A percentile compares a stretch with the other conserved stretches of the same genome.
Evolutionary conservation across 2,329 filamentous ascomycete genomes (phyloP).

Genomic region (Pestalotiopsis sp.): DNA sequence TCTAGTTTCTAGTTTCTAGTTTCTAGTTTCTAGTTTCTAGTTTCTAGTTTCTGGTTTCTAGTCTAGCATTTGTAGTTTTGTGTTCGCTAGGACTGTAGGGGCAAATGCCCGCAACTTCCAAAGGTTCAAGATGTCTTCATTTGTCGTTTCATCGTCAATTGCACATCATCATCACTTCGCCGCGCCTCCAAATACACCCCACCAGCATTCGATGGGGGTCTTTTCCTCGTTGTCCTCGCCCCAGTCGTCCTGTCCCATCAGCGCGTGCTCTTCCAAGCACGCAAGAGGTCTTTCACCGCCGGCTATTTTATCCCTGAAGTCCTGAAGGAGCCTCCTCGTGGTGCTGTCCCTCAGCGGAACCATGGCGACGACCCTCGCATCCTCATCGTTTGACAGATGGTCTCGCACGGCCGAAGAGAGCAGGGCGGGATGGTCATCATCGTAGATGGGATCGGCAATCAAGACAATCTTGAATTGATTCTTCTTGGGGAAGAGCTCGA

Average conservation of each 20-base stretch:
- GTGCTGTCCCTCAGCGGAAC: conserved; percentile 77
- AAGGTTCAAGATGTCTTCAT: not conserved
- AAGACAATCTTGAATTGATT: conserved; percentile 71
- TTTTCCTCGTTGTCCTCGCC: conserved; percentile 55
- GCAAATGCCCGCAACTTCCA: not conserved
- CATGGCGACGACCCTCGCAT: conserved; percentile 75
- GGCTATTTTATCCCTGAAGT: conserved; percentile 66
- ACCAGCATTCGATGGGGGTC: conserved; percentile 66
- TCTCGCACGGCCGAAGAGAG: conserved; percentile 70
- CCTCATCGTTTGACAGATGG: conserved; percentile 61
- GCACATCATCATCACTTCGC: not conserved
- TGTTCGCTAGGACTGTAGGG: not conserved
- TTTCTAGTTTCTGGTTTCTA: not conserved
- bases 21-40: not conserved
- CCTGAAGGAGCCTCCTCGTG: conserved; percentile 60
- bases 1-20: not conserved
- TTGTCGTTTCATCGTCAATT: not conserved
- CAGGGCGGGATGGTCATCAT: conserved; percentile 76
- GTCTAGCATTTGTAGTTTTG: not conserved
- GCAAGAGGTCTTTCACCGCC: conserved; percentile 47
- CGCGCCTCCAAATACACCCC: conserved; percentile 58
- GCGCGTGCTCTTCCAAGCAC: conserved; percentile 62
- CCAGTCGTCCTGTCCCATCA: conserved; percentile 77
- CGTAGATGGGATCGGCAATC: conserved; percentile 86
- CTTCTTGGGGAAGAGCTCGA: conserved; percentile 41